phyloP scores from a whole-genome alignment of 768 basidiomycete species.

The Suillus placidus region DNA sequence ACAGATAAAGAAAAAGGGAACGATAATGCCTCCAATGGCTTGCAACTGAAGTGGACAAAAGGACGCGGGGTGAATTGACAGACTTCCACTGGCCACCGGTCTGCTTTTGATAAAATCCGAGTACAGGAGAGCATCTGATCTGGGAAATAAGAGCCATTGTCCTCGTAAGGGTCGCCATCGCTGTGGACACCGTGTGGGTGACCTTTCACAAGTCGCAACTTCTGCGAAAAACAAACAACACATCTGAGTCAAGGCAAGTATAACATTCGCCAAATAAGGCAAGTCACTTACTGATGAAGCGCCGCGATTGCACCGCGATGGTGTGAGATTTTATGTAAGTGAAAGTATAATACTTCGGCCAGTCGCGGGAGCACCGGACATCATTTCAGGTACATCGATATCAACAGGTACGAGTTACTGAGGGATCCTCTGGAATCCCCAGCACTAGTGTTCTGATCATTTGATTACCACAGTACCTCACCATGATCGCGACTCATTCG shows the following conservation, averaged over 20 bases:
- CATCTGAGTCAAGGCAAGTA: constrained; percentile 16
- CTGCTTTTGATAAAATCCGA: background rate
- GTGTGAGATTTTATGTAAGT: background rate
- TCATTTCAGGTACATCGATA: no score
- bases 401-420: no score
- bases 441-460: background rate
- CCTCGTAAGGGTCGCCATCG: constrained; percentile 11
- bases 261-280: constrained; percentile 17
- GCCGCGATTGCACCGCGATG: background rate
- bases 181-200: constrained; percentile 12
- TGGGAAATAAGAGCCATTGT: constrained; percentile 34
- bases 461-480: background rate
- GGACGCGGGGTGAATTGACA: background rate
- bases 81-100: background rate
- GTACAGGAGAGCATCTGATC: constrained; percentile 1
- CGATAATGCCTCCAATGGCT: background rate
- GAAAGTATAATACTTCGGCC: no score
- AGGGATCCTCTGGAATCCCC: no score
- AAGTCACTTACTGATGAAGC: constrained; percentile 12
- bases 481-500: background rate
- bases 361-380: no score
- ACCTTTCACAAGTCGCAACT: background rate
- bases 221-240: background rate
- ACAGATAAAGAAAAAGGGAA: constrained; percentile 13
- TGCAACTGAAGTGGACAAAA: constrained; percentile 8